Evolutionary conservation across 139 green algal genomes (phyloP).

Genomic region (Volvox reticuliferus): DNA sequence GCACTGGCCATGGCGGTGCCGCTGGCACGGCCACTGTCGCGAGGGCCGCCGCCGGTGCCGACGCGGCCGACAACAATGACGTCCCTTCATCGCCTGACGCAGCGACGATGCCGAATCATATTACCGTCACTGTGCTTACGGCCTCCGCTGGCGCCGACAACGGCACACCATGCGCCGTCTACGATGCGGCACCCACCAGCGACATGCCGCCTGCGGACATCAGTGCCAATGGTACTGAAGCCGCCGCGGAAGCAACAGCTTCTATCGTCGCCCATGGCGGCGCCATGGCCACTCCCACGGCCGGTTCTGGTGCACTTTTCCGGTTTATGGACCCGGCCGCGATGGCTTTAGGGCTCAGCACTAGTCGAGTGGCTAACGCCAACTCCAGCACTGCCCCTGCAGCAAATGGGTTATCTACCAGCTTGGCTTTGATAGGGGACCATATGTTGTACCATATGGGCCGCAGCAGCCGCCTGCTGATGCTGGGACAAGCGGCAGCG

Average conservation of each 20-base stretch:
- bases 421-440: background rate
- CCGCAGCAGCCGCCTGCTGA: constrained; percentile 7
- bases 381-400: background rate
- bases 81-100: background rate
- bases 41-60: background rate
- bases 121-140: background rate
- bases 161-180: too few relatives aligned
- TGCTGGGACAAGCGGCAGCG: background rate
- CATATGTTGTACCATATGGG: background rate
- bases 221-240: background rate
- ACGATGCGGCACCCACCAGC: background rate
- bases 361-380: background rate
- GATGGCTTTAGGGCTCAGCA: background rate
- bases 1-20: background rate
- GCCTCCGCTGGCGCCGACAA: too few relatives aligned
- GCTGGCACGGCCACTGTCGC: background rate
- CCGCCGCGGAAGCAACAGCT: background rate
- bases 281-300: background rate
- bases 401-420: background rate
- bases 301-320: background rate
- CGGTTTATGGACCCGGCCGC: background rate
- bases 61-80: background rate
- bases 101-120: background rate
- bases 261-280: background rate
- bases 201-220: background rate